Percentiles rank a stretch among this genome's conserved stretches.
These are phyloP conservation scores for Moricandia arvensis DNA, from an alignment of 345 rosid genomes.

Conservation along the genomic window DNA sequence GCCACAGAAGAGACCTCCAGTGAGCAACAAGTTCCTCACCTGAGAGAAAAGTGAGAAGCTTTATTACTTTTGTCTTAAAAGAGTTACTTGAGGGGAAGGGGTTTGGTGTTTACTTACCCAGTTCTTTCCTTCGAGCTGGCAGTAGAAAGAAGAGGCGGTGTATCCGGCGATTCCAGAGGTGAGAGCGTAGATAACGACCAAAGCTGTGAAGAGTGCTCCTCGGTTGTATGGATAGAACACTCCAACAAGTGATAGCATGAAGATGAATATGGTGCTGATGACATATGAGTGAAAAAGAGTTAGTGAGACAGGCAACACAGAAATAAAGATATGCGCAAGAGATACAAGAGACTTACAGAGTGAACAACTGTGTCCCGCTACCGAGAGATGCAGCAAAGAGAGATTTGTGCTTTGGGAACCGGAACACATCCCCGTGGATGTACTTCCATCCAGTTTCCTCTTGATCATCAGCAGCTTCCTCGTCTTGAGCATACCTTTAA, in stretches of 20 bases:
- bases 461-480: constrained; percentile 84
- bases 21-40: constrained; percentile 78
- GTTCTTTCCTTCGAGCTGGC: constrained; percentile 86
- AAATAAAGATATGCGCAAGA: neutral
- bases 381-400: constrained; percentile 79
- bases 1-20: constrained; percentile 89
- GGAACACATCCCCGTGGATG: constrained; percentile 81
- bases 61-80: neutral
- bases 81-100: neutral
- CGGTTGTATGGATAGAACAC: constrained; percentile 94
- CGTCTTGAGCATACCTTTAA: constrained; percentile 73
- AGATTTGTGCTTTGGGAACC: constrained; percentile 71
- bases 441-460: constrained; percentile 96
- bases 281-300: neutral
- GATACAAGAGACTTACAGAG: constrained; percentile 53
- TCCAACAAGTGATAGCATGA: constrained; percentile 83
- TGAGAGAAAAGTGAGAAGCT: neutral
- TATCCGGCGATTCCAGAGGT: constrained; percentile 96
- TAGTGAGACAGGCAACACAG: neutral
- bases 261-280: constrained; percentile 70
- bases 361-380: constrained; percentile 71
- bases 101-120: constrained; percentile 50
- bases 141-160: constrained; percentile 73
- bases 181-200: constrained; percentile 84
- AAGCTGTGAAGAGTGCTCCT: constrained; percentile 86